A percentile compares a stretch with the other conserved stretches of the same genome.
Evolutionary conservation across 2,329 filamentous ascomycete species (phyloP).

Genomic region (Scedosporium minutisporum): DNA sequence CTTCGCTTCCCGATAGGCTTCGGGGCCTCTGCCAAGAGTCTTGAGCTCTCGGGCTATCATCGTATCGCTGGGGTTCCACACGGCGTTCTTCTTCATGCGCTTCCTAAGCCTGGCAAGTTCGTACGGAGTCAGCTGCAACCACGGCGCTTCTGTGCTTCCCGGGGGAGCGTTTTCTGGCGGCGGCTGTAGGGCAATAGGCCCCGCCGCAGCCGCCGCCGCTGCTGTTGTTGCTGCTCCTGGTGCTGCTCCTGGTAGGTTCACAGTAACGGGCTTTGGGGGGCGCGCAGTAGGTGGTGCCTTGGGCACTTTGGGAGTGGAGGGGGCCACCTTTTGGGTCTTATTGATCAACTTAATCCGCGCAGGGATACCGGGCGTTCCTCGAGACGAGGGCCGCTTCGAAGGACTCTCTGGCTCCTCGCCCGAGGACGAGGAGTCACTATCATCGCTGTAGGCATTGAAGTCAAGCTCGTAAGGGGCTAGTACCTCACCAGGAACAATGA

Average conservation of each 20-base stretch:
- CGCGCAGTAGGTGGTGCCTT: constrained; percentile 9
- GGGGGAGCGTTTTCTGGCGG: constrained; percentile 50
- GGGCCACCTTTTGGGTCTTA: constrained; percentile 30
- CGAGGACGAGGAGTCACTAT: constrained; percentile 20
- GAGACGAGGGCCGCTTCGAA: constrained; percentile 17
- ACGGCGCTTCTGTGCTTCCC: constrained; percentile 52
- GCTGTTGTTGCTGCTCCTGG: no score
- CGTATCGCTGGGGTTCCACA: constrained; percentile 75
- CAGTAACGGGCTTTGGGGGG: constrained; percentile 17
- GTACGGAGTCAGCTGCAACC: constrained; percentile 55
- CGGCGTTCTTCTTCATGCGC: constrained; percentile 85
- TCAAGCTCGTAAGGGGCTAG: constrained; percentile 56
- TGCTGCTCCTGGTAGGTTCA: constrained; percentile 25
- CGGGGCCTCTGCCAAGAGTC: constrained; percentile 55
- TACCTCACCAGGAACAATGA: constrained; percentile 58
- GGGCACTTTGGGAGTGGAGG: constrained; percentile 20
- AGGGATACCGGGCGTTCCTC: constrained; percentile 24
- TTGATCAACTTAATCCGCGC: constrained; percentile 41
- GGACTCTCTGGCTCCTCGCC: constrained; percentile 37
- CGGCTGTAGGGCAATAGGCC: constrained; percentile 38
- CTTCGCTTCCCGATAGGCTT: constrained; percentile 52
- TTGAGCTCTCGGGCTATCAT: constrained; percentile 77
- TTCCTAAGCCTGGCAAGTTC: constrained; percentile 64
- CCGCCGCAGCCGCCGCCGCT: constrained; percentile 19
- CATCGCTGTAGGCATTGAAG: constrained; percentile 47